Conservation (phyloP, 2,329 filamentous ascomycete genomes). For the Neofusicoccum umdonicola region DNA sequence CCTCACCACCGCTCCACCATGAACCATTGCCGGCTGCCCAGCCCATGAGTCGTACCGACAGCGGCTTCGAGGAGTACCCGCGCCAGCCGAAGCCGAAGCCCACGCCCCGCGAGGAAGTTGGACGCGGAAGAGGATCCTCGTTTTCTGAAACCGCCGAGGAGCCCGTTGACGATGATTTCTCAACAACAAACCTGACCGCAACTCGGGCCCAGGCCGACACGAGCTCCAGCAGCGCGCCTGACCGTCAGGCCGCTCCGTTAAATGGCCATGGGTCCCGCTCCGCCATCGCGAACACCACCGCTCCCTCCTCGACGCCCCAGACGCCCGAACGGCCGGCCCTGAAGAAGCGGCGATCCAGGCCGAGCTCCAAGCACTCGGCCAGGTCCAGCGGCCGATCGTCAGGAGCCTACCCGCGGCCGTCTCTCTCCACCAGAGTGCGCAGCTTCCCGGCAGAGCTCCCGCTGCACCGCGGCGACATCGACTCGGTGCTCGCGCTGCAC, state of each 20-base stretch:
- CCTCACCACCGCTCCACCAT: background rate
- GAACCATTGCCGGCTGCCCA: background rate
- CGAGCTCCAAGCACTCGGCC: conserved; percentile 13
- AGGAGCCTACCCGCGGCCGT: background rate
- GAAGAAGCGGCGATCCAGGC: conserved; percentile 11
- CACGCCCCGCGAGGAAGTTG: background rate
- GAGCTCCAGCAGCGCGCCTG: conserved; percentile 1
- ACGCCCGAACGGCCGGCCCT: background rate
- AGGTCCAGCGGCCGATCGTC: background rate
- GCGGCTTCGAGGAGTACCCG: conserved; percentile 15
- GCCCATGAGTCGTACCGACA: conserved; percentile 17
- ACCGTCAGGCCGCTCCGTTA: background rate
- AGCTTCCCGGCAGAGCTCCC: conserved; percentile 31
- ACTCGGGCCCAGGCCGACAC: background rate
- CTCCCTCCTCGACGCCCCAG: background rate
- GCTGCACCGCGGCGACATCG: conserved; percentile 31
- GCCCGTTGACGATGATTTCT: background rate
- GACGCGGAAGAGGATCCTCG: background rate
- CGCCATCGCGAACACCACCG: background rate
- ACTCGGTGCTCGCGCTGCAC: conserved; percentile 40
- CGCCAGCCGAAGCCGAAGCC: background rate
- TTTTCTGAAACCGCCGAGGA: conserved; percentile 3
- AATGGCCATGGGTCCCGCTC: background rate
- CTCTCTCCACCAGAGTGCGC: conserved; percentile 22
- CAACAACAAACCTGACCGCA: background rate